Conservation (phyloP, 345 rosid species). For the Dovyalis caffra region DNA sequence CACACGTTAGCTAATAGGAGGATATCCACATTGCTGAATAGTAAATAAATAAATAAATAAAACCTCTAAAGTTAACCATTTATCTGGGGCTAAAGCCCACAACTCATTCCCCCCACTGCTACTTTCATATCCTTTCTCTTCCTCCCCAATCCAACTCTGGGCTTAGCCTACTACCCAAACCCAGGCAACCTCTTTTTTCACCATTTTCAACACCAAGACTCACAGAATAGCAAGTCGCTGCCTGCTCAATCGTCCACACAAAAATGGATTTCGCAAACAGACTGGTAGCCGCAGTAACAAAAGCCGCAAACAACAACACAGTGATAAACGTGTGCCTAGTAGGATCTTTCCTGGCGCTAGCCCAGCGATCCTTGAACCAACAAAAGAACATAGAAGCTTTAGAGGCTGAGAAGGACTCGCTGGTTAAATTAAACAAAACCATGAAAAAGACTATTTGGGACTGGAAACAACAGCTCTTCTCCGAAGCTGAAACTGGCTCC, state of each 20-base stretch:
- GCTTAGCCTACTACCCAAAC: not conserved
- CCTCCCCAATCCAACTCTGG: too few relatives aligned
- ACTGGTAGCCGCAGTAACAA: conserved; percentile 15
- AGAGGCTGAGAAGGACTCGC: conserved; percentile 52
- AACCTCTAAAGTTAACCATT: too few relatives aligned
- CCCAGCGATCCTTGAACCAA: conserved; percentile 61
- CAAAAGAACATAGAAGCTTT: conserved; percentile 58
- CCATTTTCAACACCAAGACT: not conserved
- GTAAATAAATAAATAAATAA: too few relatives aligned
- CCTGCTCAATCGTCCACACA: not conserved
- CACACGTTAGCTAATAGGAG: too few relatives aligned
- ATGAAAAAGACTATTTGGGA: conserved; percentile 71
- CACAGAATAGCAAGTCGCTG: not conserved
- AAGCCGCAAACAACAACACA: conserved; percentile 50
- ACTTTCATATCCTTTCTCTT: too few relatives aligned
- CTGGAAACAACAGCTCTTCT: conserved; percentile 84
- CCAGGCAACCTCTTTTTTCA: not conserved
- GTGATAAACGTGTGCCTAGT: conserved; percentile 58
- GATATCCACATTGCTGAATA: too few relatives aligned
- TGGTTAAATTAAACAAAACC: conserved; percentile 52
- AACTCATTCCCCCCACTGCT: too few relatives aligned
- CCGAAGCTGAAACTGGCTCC: conserved; percentile 58
- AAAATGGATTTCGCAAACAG: conserved; percentile 19
- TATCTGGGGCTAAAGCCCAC: too few relatives aligned
- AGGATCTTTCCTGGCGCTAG: conserved; percentile 47